phyloP scores from a whole-genome alignment of 73 alveolate genomes.

The Paramecium sonneborni region DNA sequence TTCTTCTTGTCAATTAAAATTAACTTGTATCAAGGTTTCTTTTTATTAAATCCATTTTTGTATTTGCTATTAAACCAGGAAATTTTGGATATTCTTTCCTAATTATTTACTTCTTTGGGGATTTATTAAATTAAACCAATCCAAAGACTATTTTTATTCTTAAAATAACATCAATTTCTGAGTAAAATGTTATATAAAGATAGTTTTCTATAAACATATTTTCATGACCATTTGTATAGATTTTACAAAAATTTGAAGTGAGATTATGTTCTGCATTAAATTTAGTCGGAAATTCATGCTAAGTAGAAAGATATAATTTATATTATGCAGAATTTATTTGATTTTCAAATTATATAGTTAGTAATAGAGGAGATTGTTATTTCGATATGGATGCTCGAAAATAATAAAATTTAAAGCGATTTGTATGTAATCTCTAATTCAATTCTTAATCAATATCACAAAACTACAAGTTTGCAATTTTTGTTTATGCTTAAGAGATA shows the following conservation, averaged over 20 bases:
- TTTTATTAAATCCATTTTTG: background rate
- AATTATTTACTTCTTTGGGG: background rate
- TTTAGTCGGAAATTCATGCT: background rate
- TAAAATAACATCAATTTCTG: background rate
- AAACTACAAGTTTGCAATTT: background rate
- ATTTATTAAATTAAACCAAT: background rate
- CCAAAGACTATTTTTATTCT: background rate
- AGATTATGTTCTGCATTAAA: conserved; percentile 10
- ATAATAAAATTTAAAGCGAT: conserved; percentile 29
- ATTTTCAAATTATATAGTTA: background rate
- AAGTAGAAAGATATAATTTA: background rate
- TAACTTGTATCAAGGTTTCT: background rate
- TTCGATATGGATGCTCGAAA: background rate
- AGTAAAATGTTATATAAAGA: background rate
- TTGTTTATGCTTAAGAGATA: background rate
- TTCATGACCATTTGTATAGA: background rate
- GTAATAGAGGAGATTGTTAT: background rate
- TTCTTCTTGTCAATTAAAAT: background rate
- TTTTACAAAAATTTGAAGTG: background rate
- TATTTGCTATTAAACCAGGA: background rate
- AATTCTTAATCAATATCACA: conserved; percentile 14
- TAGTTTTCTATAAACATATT: background rate
- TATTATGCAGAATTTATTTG: background rate
- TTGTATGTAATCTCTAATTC: background rate
- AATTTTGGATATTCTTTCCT: background rate